Evolutionary conservation across 352 stramenopile genomes (phyloP), one percentile per base, ranked within the genome.

Genomic region (Plasmopara halstedii): DNA sequence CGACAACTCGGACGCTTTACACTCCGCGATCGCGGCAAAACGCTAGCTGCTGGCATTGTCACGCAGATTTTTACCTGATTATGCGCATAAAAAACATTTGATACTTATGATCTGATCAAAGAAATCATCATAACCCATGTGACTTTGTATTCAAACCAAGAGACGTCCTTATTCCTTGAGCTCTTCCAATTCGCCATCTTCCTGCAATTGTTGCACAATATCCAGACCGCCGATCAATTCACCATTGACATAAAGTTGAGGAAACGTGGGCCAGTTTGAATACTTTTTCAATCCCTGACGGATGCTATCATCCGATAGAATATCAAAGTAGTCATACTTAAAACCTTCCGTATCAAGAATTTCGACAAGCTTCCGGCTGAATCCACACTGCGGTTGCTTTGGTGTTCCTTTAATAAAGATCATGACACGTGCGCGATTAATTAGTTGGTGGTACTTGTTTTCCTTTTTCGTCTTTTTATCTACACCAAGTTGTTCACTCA

Each of bases 361-460:
- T 14, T 93, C 88, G 4, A 98, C 73, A 19, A 98, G 90, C 67
- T 97, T 83, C 20, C 89, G 73, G 29, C 83, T 97, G 66, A 99
- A 99, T 32, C 95, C 95, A 49, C 96, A 99, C 61, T 90, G 75
- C 19, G 96, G 95, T 19, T 78, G 70, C 50, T 84, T 82, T 7
- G 96, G 95, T 10, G 77, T 68, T 43, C 82, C 96, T 66, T 99
- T 99, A 87, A 99, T 99, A 67, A 99, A 99, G 15, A 99, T 74
- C 93, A 99, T 97, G 51, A 98, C 87, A 3, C 75, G 74, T 21
- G 85, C 76, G 37, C 79, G 73, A 52, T 86, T 93, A 45, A 98
- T 83, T 31, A 98, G 65, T 63, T 90, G 69, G 45, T 85, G 59
- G 46, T 97, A 88, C 56, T 88, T 86, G 64, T 88, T 88, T 54